Evolutionary conservation across 257 asterid species (phyloP).

Genomic region (Rehmannia glutinosa): DNA sequence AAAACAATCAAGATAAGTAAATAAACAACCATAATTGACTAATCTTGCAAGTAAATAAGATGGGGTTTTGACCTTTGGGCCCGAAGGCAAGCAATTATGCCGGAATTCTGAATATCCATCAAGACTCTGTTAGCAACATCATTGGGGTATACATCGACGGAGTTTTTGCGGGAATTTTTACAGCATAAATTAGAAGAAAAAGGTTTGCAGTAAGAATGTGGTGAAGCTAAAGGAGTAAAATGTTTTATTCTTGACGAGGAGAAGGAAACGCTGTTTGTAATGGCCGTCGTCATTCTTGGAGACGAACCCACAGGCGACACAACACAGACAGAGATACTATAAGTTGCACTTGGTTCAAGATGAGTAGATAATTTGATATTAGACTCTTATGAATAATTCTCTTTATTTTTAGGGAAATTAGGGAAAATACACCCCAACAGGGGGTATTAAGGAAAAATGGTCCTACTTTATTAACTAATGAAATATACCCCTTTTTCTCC

Average conservation of each 20-base stretch:
- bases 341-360: too few relatives aligned
- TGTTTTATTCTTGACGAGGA: slow-evolving; percentile 11
- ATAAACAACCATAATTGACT: not conserved
- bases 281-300: not conserved
- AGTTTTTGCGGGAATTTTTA: slow-evolving; percentile 14
- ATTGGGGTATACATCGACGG: slow-evolving; percentile 1
- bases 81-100: slow-evolving; percentile 81
- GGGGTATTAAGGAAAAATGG: too few relatives aligned
- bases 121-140: slow-evolving; percentile 41
- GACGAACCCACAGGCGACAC: too few relatives aligned
- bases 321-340: too few relatives aligned
- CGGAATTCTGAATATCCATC: slow-evolving; percentile 53
- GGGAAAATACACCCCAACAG: too few relatives aligned
- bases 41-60: not conserved
- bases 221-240: not conserved
- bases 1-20: slow-evolving; percentile 14
- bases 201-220: slow-evolving; percentile 1
- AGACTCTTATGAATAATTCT: too few relatives aligned
- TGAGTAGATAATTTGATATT: too few relatives aligned
- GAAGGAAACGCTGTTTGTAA: slow-evolving; percentile 8
- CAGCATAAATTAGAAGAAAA: slow-evolving; percentile 10
- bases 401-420: too few relatives aligned
- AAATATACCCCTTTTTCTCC: too few relatives aligned
- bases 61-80: slow-evolving; percentile 44
- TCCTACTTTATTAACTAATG: too few relatives aligned